A percentile compares a stretch with the other conserved stretches of the same genome.
Evolutionary conservation across 2,329 filamentous ascomycete species (phyloP).

Genomic region (Colletotrichum truncatum): DNA sequence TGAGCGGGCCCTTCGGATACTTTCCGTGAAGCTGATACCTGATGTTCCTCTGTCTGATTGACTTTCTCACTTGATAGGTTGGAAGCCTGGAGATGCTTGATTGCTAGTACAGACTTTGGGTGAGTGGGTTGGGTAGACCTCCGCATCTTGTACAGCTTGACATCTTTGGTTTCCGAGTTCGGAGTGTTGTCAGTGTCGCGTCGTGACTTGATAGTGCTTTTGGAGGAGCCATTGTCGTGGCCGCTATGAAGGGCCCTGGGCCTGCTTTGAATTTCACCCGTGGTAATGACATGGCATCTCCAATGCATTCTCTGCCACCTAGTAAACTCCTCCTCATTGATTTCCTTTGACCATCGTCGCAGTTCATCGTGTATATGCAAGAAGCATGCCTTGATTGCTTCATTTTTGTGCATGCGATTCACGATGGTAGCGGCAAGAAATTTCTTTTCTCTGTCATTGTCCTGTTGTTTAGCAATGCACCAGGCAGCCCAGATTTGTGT

Average conservation of each 20-base stretch:
- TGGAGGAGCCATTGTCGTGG: no score
- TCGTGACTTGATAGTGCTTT: no score
- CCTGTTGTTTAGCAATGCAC: constrained; percentile 6
- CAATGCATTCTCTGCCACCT: constrained; percentile 15
- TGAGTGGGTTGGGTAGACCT: no score
- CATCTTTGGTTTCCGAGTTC: no score
- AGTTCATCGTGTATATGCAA: not conserved
- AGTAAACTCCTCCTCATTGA: not conserved
- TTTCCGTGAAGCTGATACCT: no score
- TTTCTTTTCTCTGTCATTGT: not conserved
- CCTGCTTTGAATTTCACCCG: not conserved
- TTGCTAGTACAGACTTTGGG: no score
- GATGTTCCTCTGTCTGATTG: no score
- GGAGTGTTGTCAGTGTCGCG: no score
- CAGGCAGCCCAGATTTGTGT: constrained; percentile 20
- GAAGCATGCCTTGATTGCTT: not conserved
- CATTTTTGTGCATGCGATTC: not conserved
- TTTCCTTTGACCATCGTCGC: not conserved
- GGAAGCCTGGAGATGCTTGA: no score
- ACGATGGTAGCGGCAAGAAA: constrained; percentile 5
- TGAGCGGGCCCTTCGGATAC: no score
- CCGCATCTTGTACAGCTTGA: no score
- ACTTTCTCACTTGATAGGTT: no score
- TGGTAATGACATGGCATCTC: constrained; percentile 13
- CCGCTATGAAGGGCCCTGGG: not conserved